Evolutionary conservation across 495 filamentous ascomycete genomes (phyloP).

Genomic region (Hyaloscypha bicolor): DNA sequence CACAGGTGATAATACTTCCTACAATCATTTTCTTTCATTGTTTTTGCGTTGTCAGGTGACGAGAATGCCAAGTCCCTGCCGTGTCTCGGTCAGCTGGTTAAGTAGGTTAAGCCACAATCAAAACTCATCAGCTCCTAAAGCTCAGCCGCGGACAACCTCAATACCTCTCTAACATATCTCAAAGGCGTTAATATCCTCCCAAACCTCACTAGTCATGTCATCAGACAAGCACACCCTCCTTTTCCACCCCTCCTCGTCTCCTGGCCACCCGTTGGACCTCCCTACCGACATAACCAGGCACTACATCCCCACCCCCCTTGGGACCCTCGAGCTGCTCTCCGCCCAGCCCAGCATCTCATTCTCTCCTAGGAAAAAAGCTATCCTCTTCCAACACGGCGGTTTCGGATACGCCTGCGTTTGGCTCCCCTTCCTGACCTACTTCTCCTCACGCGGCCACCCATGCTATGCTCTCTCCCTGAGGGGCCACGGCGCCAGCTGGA

Average conservation of each 20-base stretch:
- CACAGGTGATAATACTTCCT: no score
- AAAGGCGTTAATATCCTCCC: no score
- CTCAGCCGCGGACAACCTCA: background rate
- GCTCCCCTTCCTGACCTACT: conserved; percentile 46
- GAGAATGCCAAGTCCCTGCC: background rate
- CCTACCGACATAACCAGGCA: conserved; percentile 36
- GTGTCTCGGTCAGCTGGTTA: background rate
- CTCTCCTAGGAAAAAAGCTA: conserved; percentile 25
- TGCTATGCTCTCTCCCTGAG: conserved; percentile 53
- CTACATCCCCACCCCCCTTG: conserved; percentile 40
- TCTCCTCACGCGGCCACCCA: conserved; percentile 40
- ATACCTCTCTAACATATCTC: background rate
- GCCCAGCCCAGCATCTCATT: conserved; percentile 25
- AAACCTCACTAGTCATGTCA: no score
- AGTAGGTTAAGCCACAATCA: background rate
- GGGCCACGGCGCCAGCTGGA: conserved; percentile 53
- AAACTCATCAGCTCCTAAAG: background rate
- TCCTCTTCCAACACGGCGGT: conserved; percentile 49
- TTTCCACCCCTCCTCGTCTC: no score
- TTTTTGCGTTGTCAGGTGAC: background rate
- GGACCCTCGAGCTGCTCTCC: conserved; percentile 44
- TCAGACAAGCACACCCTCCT: no score
- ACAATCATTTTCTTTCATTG: background rate
- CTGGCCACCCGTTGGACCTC: conserved; percentile 12
- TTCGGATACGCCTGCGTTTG: conserved; percentile 53